Percentiles rank a stretch among this genome's conserved stretches.
Evolutionary conservation across 2,329 filamentous ascomycete genomes (phyloP).

Genomic region (Blumeriella jaapii): DNA sequence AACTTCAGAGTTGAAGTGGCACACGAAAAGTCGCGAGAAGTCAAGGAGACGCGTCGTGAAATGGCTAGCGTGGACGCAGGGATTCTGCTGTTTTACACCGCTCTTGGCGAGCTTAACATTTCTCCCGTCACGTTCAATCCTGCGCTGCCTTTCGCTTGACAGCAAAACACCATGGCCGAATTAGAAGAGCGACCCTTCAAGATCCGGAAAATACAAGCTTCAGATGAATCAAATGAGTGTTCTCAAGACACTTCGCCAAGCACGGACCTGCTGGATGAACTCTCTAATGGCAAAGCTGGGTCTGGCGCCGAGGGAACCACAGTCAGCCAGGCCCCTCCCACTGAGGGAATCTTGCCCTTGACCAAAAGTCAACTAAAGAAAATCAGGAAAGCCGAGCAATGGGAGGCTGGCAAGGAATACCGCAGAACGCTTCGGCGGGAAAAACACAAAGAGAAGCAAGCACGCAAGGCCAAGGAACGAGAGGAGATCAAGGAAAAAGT

Average conservation of each 20-base stretch:
- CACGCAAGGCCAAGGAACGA: conserved; percentile 36
- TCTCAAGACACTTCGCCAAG: conserved; percentile 1
- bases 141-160: neutral
- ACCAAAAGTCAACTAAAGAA: conserved; percentile 87
- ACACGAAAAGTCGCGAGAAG: conserved; percentile 7
- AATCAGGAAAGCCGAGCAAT: conserved; percentile 56
- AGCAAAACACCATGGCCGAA: conserved; percentile 18
- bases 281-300: neutral
- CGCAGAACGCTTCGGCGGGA: conserved; percentile 42
- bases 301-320: neutral
- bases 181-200: conserved; percentile 24
- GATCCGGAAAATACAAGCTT: conserved; percentile 19
- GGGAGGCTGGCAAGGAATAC: conserved; percentile 59
- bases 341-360: conserved; percentile 31
- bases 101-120: neutral
- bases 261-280: neutral
- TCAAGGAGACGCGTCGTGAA: conserved; percentile 9
- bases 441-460: conserved; percentile 39
- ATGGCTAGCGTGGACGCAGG: too few relatives aligned
- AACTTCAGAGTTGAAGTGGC: conserved; percentile 4
- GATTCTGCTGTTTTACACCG: too few relatives aligned
- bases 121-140: neutral
- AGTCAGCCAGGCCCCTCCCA: too few relatives aligned
- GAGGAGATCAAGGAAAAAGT: conserved; percentile 34
- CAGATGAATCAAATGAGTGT: conserved; percentile 4